These are phyloP conservation scores for Penicillium sp. DNA, from an alignment of 2,329 filamentous ascomycete species.

Conservation along the genomic window DNA sequence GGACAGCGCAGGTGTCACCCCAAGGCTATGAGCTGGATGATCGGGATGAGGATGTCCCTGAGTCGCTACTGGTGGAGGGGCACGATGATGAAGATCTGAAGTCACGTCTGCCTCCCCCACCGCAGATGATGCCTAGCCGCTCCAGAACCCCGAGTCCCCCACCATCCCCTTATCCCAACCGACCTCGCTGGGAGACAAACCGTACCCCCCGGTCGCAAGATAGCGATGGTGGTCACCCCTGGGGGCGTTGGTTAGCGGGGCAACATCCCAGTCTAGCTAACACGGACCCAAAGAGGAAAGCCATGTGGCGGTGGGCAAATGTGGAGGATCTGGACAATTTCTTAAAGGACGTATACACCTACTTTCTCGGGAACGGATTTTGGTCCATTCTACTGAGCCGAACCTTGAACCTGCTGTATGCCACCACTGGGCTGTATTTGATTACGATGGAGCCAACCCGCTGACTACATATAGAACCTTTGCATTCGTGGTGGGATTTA, in stretches of 20 bases:
- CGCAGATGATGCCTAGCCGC: conserved; percentile 25
- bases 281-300: conserved; percentile 67
- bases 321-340: conserved; percentile 86
- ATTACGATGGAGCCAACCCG: neutral
- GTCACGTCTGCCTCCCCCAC: conserved; percentile 40
- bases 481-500: conserved; percentile 75
- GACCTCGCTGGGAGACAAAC: conserved; percentile 52
- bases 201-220: conserved; percentile 44
- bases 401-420: conserved; percentile 69
- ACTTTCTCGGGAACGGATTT: conserved; percentile 77
- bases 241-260: conserved; percentile 27
- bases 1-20: conserved; percentile 29
- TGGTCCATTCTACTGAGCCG: conserved; percentile 78
- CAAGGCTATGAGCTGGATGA: conserved; percentile 46
- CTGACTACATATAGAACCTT: conserved; percentile 60
- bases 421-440: conserved; percentile 11
- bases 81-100: conserved; percentile 38
- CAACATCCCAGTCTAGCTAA: conserved; percentile 39
- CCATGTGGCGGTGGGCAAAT: conserved; percentile 91
- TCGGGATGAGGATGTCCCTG: conserved; percentile 62
- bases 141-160: conserved; percentile 30
- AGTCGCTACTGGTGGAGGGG: conserved; percentile 60
- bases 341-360: conserved; percentile 79
- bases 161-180: conserved; percentile 43
- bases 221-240: conserved; percentile 19